These are phyloP conservation scores for Daldinia sp. DNA, from an alignment of 2,329 filamentous ascomycete genomes.

Conservation along the genomic window DNA sequence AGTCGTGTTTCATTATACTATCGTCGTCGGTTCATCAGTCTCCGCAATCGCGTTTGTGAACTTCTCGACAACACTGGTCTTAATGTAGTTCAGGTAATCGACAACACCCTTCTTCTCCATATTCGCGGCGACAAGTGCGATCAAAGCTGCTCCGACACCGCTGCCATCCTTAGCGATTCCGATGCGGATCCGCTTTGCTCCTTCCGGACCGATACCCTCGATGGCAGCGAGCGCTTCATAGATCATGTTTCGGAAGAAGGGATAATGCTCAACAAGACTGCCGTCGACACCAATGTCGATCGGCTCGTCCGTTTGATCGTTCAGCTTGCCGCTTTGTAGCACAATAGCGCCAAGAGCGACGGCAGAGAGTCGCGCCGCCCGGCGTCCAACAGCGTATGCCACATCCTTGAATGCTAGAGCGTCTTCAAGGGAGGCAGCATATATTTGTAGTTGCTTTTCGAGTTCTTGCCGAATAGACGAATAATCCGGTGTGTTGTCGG, in stretches of 20 bases:
- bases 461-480: slow-evolving; percentile 81
- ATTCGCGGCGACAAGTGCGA: slow-evolving; percentile 86
- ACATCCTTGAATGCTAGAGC: slow-evolving; percentile 89
- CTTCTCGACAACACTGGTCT: slow-evolving; percentile 55
- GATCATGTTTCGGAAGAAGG: slow-evolving; percentile 89
- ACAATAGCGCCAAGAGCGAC: slow-evolving; percentile 89
- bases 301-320: slow-evolving; percentile 73
- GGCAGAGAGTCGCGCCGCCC: slow-evolving; percentile 87
- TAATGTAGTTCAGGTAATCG: slow-evolving; percentile 59
- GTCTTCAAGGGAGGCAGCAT: slow-evolving; percentile 82
- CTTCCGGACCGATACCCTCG: slow-evolving; percentile 79
- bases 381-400: slow-evolving; percentile 84
- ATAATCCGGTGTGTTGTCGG: slow-evolving; percentile 79
- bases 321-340: slow-evolving; percentile 80
- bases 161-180: slow-evolving; percentile 97
- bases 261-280: slow-evolving; percentile 94
- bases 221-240: slow-evolving; percentile 83
- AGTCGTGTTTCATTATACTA: slow-evolving; percentile 34
- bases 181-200: slow-evolving; percentile 89
- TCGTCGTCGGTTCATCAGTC: slow-evolving; percentile 42
- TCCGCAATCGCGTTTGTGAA: slow-evolving; percentile 44
- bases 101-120: slow-evolving; percentile 63
- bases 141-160: slow-evolving; percentile 93
- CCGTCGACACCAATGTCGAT: slow-evolving; percentile 95
- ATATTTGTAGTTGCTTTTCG: slow-evolving; percentile 80